Conservation (phyloP, 108 stramenopile genomes). For the Cyclotella choctawhatcheeana region DNA sequence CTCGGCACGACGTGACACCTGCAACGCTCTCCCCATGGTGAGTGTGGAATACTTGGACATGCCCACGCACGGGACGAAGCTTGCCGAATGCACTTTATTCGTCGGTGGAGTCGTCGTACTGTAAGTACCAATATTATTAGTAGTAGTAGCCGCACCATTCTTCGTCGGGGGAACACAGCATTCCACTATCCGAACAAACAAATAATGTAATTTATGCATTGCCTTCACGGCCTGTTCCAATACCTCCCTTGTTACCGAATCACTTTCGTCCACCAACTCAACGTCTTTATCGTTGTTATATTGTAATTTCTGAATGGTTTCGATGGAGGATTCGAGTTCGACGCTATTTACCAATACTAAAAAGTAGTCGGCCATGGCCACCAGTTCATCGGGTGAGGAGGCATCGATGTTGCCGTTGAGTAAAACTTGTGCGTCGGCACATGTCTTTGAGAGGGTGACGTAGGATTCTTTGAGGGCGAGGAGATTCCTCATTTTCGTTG, state of each 20-base stretch:
- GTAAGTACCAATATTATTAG: too few species aligned
- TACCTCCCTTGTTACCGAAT: background rate
- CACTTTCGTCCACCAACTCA: background rate
- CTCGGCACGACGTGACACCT: slow-evolving; percentile 43
- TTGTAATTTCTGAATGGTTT: slow-evolving; percentile 20
- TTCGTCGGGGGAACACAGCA: slow-evolving; percentile 40
- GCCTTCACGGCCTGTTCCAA: slow-evolving; percentile 14
- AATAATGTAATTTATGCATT: slow-evolving; percentile 31
- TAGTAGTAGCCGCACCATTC: too few species aligned
- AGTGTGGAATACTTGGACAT: slow-evolving; percentile 18
- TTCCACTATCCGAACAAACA: slow-evolving; percentile 26
- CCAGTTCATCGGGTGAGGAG: slow-evolving; percentile 24
- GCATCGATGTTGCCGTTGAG: background rate
- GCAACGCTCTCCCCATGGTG: slow-evolving; percentile 39
- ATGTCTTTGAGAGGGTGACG: slow-evolving; percentile 7
- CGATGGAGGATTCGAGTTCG: slow-evolving; percentile 25
- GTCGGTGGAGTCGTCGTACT: background rate
- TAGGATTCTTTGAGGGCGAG: slow-evolving; percentile 15
- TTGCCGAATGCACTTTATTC: background rate
- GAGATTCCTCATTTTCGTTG: background rate
- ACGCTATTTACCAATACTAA: slow-evolving; percentile 25
- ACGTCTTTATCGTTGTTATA: background rate
- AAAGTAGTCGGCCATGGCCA: slow-evolving; percentile 37
- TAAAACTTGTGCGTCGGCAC: slow-evolving; percentile 2
- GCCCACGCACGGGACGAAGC: background rate